Evolutionary conservation across 2,329 filamentous ascomycete genomes (phyloP), one percentile per base, ranked within the genome.

Genomic region (Myrmaecium sp.): DNA sequence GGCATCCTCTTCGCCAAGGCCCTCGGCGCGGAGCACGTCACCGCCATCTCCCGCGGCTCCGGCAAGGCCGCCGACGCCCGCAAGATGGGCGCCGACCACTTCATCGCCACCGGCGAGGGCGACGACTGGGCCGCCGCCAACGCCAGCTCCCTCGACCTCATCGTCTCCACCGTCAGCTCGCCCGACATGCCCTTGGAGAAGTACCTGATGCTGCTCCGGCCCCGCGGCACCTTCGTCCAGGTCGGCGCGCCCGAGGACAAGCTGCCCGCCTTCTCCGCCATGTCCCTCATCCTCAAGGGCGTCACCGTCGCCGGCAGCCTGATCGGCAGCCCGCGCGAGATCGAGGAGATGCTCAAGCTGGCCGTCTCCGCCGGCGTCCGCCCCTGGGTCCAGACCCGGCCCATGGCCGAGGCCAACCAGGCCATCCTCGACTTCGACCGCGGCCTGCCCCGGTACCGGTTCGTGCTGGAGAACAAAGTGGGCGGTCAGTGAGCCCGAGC

Each of bases 1-100:
- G 79, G 67, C 0, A 46, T 86, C 9, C 57, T 80, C 32, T 82
- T 69, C 47, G 72, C 77, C 2, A 68, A 62, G 37, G 78, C 78
- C 1, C 54, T 86, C 1, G 73, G 71, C 6, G 73, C 71, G 14
- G 70, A 79, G 24, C 62, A 64, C 5, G 64, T 74, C 8, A 69
- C 73, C 13, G 72, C 67, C 6, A 66, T 78, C 36, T 73, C 69
- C 5, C 67, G 74, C 34, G 66, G 60, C 0, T 54, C 56, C 1
- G 39, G 47, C 42, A 79, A 79, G 55, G 58, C 52, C 19, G 60
- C 58, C 0, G 71, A 78, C 41, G 68, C 67, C 5, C 50, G 59
- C 36, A 64, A 66, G 35, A 58, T 79, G 32, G 74, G 74, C 5
- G 73, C 73, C 2, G 65, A 64, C 34, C 41, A 40, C 6, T 69